Percentiles rank a stretch among this genome's conserved stretches.
phyloP scores from a whole-genome alignment of 345 rosid genomes.

The Heritiera fomes region DNA sequence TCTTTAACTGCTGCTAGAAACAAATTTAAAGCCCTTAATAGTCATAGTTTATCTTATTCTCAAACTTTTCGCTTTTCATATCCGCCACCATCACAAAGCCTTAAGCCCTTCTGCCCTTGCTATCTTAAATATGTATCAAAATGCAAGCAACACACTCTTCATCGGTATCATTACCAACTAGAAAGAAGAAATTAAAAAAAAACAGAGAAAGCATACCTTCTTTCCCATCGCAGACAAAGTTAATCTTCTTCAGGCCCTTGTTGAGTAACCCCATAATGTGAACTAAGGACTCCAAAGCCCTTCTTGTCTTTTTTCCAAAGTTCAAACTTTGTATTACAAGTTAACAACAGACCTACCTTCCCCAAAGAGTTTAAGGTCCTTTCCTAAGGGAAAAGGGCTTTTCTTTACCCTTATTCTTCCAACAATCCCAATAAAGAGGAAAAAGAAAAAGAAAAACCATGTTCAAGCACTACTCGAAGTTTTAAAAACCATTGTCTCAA shows the following conservation, averaged over 20 bases:
- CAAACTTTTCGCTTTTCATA: constrained; percentile 32
- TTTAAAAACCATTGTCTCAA: constrained; percentile 15
- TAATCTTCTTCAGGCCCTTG: constrained; percentile 7
- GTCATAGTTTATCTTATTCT: not conserved
- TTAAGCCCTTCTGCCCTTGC: not conserved
- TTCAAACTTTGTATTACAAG: constrained; percentile 11
- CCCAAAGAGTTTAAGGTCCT: constrained; percentile 34
- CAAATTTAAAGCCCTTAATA: too few relatives aligned
- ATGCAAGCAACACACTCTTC: constrained; percentile 1
- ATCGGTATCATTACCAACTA: not conserved
- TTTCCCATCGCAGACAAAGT: constrained; percentile 10
- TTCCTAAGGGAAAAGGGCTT: constrained; percentile 11
- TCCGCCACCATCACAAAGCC: constrained; percentile 35
- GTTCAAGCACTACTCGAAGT: constrained; percentile 20
- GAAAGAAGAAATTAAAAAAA: constrained; percentile 5
- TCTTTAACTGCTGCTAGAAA: too few relatives aligned
- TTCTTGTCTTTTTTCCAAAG: not conserved
- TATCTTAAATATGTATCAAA: not conserved
- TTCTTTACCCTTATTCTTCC: constrained; percentile 16
- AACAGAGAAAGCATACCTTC: not conserved
- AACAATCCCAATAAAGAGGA: constrained; percentile 26
- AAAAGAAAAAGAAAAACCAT: constrained; percentile 13
- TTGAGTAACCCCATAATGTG: constrained; percentile 24
- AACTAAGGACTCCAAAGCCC: not conserved
- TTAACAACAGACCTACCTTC: not conserved